phyloP scores from a whole-genome alignment of 2,329 filamentous ascomycete species.

The Cercospora zeina region DNA sequence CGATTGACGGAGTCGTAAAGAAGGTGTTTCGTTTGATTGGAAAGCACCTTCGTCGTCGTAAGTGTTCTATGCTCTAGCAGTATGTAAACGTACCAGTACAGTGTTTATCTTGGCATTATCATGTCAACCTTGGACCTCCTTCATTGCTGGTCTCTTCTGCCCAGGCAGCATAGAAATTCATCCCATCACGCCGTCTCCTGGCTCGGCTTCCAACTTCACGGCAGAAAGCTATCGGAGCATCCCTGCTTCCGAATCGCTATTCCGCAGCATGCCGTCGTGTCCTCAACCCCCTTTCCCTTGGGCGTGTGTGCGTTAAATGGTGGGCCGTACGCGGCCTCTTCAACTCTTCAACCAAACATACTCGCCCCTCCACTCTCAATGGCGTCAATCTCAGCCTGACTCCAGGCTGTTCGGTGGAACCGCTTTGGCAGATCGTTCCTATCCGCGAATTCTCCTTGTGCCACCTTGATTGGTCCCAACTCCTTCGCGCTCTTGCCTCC shows the following conservation, averaged over 20 bases:
- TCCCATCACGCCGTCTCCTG: background rate
- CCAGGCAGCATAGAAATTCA: background rate
- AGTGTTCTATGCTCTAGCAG: slow-evolving; percentile 8
- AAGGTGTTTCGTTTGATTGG: background rate
- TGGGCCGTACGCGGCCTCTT: background rate
- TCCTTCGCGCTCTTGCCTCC: slow-evolving; percentile 67
- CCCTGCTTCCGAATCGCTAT: too few relatives aligned
- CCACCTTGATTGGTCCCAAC: slow-evolving; percentile 70
- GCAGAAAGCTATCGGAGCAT: too few relatives aligned
- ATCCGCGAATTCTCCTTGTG: slow-evolving; percentile 79
- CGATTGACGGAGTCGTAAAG: background rate
- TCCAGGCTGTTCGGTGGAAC: slow-evolving; percentile 75
- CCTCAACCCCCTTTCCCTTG: background rate
- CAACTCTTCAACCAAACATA: slow-evolving; percentile 28
- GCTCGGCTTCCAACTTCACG: background rate
- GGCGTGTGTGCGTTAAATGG: background rate
- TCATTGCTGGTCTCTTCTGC: background rate
- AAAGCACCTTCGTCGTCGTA: background rate
- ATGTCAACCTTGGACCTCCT: background rate
- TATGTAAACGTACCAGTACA: slow-evolving; percentile 12
- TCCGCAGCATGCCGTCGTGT: background rate
- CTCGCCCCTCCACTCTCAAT: slow-evolving; percentile 90
- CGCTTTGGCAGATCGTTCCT: slow-evolving; percentile 80
- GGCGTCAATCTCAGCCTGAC: slow-evolving; percentile 85
- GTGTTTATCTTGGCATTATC: background rate